phyloP scores from a whole-genome alignment of 208 protist genomes.

The Acanthamoeba culbertsoni region DNA sequence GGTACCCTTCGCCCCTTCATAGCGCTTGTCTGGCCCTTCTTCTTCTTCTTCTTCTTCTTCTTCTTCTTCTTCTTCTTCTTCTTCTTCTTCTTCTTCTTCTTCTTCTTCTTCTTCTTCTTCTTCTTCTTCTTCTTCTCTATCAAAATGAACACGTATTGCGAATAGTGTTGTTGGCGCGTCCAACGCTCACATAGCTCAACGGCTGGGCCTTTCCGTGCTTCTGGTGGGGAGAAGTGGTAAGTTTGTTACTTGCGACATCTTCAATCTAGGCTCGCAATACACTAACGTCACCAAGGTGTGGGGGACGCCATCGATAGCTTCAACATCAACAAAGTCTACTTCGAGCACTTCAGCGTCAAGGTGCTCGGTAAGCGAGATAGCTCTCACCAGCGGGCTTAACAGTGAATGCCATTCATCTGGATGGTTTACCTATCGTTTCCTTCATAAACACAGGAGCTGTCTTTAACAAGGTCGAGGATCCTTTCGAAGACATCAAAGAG shows the following conservation, averaged over 20 bases:
- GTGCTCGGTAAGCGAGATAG: not conserved
- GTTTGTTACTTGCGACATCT: not conserved
- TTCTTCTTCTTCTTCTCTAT: too few relatives aligned
- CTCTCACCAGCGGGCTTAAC: too few relatives aligned
- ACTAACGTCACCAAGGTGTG: not conserved
- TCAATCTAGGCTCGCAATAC: not conserved
- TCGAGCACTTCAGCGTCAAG: not conserved
- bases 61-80: too few relatives aligned
- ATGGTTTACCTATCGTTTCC: not conserved
- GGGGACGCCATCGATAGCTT: constrained; percentile 40
- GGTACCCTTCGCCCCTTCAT: not conserved
- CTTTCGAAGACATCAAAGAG: constrained; percentile 14
- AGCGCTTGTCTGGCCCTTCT: too few relatives aligned
- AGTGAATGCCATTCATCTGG: not conserved
- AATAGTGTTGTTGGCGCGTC: not conserved
- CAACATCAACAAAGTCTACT: constrained; percentile 31
- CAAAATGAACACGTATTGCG: not conserved
- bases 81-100: too few relatives aligned
- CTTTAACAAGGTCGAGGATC: constrained; percentile 38
- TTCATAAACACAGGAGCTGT: not conserved
- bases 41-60: too few relatives aligned
- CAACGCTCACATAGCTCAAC: not conserved
- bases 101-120: too few relatives aligned
- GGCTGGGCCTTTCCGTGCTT: not conserved
- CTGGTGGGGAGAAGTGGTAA: not conserved